Percentiles rank a stretch among this genome's conserved stretches.
These are phyloP conservation scores for Lepidium campestre DNA, from an alignment of 441 rosid species.

Conservation along the genomic window DNA sequence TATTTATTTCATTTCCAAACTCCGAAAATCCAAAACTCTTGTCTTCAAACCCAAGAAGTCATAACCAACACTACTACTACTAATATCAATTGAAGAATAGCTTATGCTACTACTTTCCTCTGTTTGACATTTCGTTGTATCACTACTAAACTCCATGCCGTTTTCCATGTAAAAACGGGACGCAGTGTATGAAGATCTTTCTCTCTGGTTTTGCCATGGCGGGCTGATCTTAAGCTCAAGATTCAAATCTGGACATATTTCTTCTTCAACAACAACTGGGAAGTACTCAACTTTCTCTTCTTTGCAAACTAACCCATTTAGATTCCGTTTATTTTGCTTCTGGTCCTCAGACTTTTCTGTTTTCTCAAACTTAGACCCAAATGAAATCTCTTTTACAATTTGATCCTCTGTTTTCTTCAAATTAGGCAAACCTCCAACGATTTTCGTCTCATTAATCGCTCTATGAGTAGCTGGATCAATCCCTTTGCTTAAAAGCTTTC, in stretches of 20 bases:
- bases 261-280: constrained; percentile 15
- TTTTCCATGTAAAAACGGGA: constrained; percentile 33
- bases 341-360: constrained; percentile 2
- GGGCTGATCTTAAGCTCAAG: constrained; percentile 35
- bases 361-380: background rate
- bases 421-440: too few species aligned
- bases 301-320: constrained; percentile 26
- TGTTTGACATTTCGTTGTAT: constrained; percentile 22
- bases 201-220: constrained; percentile 26
- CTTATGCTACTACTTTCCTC: constrained; percentile 21
- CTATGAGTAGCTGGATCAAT: constrained; percentile 82
- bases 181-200: constrained; percentile 10
- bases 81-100: constrained; percentile 21
- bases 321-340: background rate
- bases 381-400: constrained; percentile 14
- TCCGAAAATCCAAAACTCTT: constrained; percentile 54
- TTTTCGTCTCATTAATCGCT: constrained; percentile 24
- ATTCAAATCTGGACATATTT: constrained; percentile 25
- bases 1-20: constrained; percentile 41
- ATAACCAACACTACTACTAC: constrained; percentile 35
- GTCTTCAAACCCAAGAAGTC: constrained; percentile 69
- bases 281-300: constrained; percentile 32
- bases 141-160: constrained; percentile 42
- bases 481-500: constrained; percentile 78
- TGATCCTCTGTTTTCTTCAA: constrained; percentile 19